phyloP scores from a whole-genome alignment of 345 rosid genomes.

The Bruguiera gymnorhiza region DNA sequence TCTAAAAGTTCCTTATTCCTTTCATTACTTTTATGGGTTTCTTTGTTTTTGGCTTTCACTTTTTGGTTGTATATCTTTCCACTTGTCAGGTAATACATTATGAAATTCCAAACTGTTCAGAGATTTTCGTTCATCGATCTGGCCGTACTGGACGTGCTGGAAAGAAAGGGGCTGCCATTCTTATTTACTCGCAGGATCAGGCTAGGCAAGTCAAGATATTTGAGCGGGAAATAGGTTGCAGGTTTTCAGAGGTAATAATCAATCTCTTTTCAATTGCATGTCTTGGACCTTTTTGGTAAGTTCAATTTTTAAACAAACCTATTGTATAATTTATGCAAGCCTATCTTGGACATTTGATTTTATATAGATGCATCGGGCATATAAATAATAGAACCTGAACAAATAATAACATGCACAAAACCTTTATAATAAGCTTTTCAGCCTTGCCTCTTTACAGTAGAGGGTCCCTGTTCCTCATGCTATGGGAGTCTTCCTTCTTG shows the following conservation, averaged over 20 bases:
- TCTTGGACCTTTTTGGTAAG: not conserved
- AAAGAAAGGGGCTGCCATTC: slow-evolving; percentile 88
- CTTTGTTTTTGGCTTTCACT: not conserved
- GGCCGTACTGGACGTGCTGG: slow-evolving; percentile 99
- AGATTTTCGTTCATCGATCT: slow-evolving; percentile 95
- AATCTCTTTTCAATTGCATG: not conserved
- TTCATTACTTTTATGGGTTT: not conserved
- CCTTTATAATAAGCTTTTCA: no score
- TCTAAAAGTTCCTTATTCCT: no score
- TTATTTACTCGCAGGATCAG: slow-evolving; percentile 69
- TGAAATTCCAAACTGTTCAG: slow-evolving; percentile 83
- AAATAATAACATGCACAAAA: no score
- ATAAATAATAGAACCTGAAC: no score
- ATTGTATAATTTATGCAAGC: no score
- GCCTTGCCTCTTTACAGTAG: not conserved
- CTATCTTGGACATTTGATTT: no score
- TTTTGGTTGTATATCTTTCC: slow-evolving; percentile 4
- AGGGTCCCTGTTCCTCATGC: not conserved
- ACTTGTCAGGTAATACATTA: slow-evolving; percentile 68
- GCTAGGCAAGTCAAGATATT: slow-evolving; percentile 54
- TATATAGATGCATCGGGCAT: no score
- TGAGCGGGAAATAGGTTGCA: slow-evolving; percentile 92
- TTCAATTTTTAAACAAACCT: not conserved
- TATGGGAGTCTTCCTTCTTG: not conserved
- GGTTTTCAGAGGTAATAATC: slow-evolving; percentile 64